These are phyloP conservation scores for Russula olivacea DNA, from an alignment of 768 basidiomycete species.

Conservation along the genomic window DNA sequence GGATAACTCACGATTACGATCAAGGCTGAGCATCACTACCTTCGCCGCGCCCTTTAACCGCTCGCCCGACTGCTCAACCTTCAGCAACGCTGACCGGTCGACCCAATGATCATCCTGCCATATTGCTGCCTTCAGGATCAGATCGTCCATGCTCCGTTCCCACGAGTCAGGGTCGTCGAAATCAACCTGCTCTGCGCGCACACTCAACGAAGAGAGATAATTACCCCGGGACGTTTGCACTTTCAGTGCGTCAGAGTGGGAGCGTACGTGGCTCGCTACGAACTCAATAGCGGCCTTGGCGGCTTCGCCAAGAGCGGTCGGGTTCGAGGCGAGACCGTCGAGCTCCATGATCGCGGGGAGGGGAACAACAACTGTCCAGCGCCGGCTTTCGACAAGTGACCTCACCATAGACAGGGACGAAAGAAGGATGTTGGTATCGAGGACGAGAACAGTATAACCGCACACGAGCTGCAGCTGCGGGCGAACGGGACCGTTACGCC, in stretches of 20 bases:
- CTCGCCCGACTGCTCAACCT: conserved; percentile 26
- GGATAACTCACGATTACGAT: conserved; percentile 71
- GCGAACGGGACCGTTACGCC: conserved; percentile 31
- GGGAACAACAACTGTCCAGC: conserved; percentile 88
- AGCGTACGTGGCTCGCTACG: conserved; percentile 67
- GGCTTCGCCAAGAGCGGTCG: conserved; percentile 60
- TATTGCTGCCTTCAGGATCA: conserved; percentile 85
- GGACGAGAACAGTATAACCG: conserved; percentile 85
- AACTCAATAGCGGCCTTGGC: conserved; percentile 71
- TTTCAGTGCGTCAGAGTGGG: conserved; percentile 74
- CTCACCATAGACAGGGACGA: conserved; percentile 71
- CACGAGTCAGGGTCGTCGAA: conserved; percentile 43
- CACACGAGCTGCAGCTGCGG: conserved; percentile 55
- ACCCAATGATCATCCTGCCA: conserved; percentile 95
- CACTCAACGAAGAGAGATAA: conserved; percentile 74
- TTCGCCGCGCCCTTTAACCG: conserved; percentile 53
- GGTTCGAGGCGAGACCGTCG: conserved; percentile 74
- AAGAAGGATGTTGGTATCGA: conserved; percentile 93
- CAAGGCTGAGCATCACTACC: conserved; percentile 84
- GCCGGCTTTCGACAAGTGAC: conserved; percentile 68
- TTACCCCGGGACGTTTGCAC: conserved; percentile 95
- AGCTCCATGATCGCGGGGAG: conserved; percentile 96
- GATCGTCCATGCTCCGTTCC: conserved; percentile 88
- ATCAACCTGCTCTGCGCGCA: conserved; percentile 81
- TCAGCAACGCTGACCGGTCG: conserved; percentile 73